Conservation (phyloP, 106 monocot species). For the Xerophyta viscosa region DNA sequence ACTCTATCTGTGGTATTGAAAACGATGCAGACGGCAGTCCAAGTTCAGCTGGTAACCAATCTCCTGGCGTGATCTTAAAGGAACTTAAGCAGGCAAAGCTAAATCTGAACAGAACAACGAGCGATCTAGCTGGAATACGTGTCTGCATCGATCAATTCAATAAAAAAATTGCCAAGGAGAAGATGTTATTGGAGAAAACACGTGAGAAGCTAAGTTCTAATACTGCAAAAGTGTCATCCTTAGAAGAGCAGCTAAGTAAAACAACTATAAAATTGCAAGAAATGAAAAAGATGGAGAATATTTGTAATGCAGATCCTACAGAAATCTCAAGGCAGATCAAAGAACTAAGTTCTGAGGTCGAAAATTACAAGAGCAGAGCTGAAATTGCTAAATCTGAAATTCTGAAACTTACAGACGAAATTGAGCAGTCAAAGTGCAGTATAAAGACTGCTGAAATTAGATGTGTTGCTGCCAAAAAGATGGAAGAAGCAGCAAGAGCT, state of each 20-base stretch:
- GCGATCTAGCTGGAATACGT: constrained; percentile 44
- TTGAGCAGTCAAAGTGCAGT: constrained; percentile 42
- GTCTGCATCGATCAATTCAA: constrained; percentile 40
- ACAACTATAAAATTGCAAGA: constrained; percentile 33
- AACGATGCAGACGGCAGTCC: constrained; percentile 4
- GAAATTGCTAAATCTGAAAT: constrained; percentile 48
- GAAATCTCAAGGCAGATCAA: constrained; percentile 44
- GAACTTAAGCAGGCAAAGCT: constrained; percentile 72
- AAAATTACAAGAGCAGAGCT: constrained; percentile 41
- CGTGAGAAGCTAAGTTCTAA: constrained; percentile 45
- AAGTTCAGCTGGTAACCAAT: constrained; percentile 13
- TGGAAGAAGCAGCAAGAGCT: constrained; percentile 79
- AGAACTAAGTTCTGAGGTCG: constrained; percentile 55
- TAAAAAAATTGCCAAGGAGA: constrained; percentile 55
- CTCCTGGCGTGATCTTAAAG: constrained; percentile 37
- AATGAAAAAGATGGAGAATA: constrained; percentile 16
- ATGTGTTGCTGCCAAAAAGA: constrained; percentile 61
- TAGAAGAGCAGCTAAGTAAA: constrained; percentile 60
- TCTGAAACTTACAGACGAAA: constrained; percentile 34
- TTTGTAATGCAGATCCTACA: constrained; percentile 14
- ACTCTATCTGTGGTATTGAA: not conserved
- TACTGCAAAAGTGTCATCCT: constrained; percentile 28
- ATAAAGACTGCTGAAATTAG: constrained; percentile 54
- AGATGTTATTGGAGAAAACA: constrained; percentile 35
- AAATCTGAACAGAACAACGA: constrained; percentile 56